Percentiles rank a stretch among this genome's conserved stretches.
These are phyloP conservation scores for Hsuehochloa calcarea DNA, from an alignment of 176 grass and related monocot genomes.

Conservation along the genomic window DNA sequence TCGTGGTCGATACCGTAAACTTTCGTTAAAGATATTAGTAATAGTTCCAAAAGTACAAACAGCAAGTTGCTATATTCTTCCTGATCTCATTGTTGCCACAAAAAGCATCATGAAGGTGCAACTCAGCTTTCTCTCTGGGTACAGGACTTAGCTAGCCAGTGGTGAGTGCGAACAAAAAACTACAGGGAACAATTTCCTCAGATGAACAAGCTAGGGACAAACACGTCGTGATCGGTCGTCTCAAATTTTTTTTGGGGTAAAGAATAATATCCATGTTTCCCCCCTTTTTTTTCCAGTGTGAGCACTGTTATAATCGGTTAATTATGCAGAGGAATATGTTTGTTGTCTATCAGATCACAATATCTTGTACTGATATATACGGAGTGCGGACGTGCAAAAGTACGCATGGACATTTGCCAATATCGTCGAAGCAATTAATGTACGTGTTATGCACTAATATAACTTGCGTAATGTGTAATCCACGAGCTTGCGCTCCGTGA, in stretches of 20 bases:
- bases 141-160: not conserved
- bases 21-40: not conserved
- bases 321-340: not conserved
- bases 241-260: not conserved
- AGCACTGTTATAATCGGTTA: not conserved
- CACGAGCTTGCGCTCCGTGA: not conserved
- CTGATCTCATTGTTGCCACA: not conserved
- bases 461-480: not conserved
- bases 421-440: not conserved
- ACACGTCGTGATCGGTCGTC: not conserved
- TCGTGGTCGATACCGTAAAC: not conserved
- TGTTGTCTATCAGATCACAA: not conserved
- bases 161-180: not conserved
- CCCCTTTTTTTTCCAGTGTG: not conserved
- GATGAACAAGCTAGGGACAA: not conserved
- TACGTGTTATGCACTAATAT: not conserved
- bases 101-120: not conserved
- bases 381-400: not conserved
- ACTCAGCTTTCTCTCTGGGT: constrained; percentile 2
- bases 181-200: not conserved
- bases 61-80: not conserved
- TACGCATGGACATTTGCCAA: not conserved
- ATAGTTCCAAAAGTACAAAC: not conserved
- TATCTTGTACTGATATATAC: not conserved
- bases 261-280: not conserved